Percentiles rank a stretch among this genome's conserved stretches.
These are phyloP conservation scores for Pterocarpus macrocarpus DNA, from an alignment of 306 rosid species.

Conservation along the genomic window DNA sequence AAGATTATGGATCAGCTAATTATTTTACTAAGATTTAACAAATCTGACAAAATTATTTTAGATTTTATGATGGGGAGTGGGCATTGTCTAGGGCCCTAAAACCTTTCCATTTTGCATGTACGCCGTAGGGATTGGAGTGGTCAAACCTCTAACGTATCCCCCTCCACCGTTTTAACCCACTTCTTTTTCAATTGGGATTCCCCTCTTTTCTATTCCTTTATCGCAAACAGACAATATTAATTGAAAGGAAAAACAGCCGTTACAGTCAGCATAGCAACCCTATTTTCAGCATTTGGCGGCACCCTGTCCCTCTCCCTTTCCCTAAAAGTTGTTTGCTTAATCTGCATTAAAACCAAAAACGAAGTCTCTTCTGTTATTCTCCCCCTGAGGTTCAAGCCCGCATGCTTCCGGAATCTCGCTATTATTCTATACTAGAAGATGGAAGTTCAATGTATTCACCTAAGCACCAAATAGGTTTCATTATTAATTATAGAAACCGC, in stretches of 20 bases:
- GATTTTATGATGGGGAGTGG: conserved; percentile 33
- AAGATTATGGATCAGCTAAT: conserved; percentile 39
- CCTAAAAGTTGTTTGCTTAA: background rate
- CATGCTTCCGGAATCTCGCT: conserved; percentile 41
- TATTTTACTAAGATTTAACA: conserved; percentile 22
- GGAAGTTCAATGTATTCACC: conserved; percentile 1
- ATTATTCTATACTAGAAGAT: conserved; percentile 5
- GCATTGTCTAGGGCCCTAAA: conserved; percentile 57
- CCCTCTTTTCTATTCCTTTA: conserved; percentile 68
- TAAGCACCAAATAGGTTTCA: background rate
- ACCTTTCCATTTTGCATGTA: conserved; percentile 43
- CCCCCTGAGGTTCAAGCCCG: background rate
- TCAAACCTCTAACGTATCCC: conserved; percentile 61
- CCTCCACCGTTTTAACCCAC: conserved; percentile 41
- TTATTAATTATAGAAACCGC: background rate
- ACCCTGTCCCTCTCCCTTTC: conserved; percentile 4
- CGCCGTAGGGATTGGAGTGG: conserved; percentile 58
- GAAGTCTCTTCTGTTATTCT: conserved; percentile 3
- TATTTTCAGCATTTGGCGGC: conserved; percentile 63
- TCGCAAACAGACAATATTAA: conserved; percentile 53
- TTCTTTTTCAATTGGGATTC: conserved; percentile 68
- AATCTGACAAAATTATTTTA: conserved; percentile 40
- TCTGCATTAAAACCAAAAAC: conserved; percentile 23
- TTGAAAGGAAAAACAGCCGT: conserved; percentile 46
- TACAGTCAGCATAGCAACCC: conserved; percentile 65